phyloP scores from a whole-genome alignment of 208 protist species.

The Leishmania major region DNA sequence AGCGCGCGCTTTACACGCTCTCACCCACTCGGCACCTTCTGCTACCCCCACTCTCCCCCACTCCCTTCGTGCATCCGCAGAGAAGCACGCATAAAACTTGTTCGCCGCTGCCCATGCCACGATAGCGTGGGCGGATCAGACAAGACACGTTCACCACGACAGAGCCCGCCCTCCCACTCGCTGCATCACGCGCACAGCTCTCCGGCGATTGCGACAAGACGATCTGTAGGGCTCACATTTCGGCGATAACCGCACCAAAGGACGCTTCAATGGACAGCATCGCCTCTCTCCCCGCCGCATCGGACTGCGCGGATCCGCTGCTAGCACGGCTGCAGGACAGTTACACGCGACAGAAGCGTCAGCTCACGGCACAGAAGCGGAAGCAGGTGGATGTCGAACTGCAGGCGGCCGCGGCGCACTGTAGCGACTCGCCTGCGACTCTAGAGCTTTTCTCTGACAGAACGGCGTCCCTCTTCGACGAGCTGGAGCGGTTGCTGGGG shows the following conservation, averaged over 20 bases:
- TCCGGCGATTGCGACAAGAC: too few relatives aligned
- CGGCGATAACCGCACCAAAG: neutral
- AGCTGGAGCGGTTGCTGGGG: slow-evolving; percentile 48
- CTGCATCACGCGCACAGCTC: neutral
- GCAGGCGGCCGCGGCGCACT: slow-evolving; percentile 38
- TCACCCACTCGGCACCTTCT: neutral
- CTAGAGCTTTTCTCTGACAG: slow-evolving; percentile 79
- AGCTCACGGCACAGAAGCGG: slow-evolving; percentile 39
- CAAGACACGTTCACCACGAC: neutral
- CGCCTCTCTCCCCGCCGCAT: neutral
- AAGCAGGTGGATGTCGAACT: slow-evolving; percentile 48
- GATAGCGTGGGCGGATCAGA: neutral
- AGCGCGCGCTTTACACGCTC: neutral
- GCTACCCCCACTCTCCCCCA: neutral
- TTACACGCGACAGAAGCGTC: slow-evolving; percentile 47
- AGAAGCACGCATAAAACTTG: neutral
- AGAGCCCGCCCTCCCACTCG: neutral
- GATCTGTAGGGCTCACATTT: neutral
- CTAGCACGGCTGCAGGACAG: slow-evolving; percentile 53
- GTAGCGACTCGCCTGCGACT: slow-evolving; percentile 50
- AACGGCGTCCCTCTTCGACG: slow-evolving; percentile 57
- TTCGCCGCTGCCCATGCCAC: neutral
- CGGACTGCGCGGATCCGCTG: slow-evolving; percentile 18
- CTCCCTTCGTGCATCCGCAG: neutral
- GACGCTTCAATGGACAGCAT: slow-evolving; percentile 1